These are phyloP conservation scores for Backusella psychrophila DNA, from an alignment of 192 early-diverging fungal genomes.

Conservation along the genomic window DNA sequence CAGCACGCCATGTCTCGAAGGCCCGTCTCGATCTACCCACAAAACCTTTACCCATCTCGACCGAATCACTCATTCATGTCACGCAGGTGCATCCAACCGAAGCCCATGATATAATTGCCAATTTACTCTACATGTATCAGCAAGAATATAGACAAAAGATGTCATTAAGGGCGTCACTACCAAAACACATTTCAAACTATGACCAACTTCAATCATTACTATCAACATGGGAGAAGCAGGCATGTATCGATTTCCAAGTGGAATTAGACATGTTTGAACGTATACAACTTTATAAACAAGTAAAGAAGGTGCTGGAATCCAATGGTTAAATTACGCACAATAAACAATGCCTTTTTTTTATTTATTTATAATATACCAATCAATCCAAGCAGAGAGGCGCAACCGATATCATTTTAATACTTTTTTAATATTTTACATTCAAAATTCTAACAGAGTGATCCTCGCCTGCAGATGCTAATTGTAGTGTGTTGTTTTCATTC, in stretches of 20 bases:
- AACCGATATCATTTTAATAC: neutral
- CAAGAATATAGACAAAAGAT: conserved; percentile 15
- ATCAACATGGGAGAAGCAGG: conserved; percentile 17
- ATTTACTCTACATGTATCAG: conserved; percentile 3
- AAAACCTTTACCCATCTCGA: conserved; percentile 9
- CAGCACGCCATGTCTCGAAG: neutral
- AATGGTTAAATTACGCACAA: conserved; percentile 5
- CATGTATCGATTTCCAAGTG: conserved; percentile 12
- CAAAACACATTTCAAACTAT: neutral
- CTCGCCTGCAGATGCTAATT: conserved; percentile 67
- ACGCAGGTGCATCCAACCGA: conserved; percentile 9
- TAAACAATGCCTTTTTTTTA: no score
- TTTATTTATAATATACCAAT: no score
- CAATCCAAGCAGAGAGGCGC: neutral
- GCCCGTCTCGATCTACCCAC: neutral
- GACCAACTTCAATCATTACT: conserved; percentile 3
- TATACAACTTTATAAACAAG: conserved; percentile 22
- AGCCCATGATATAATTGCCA: conserved; percentile 8
- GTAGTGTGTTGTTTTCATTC: conserved; percentile 30
- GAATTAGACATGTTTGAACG: conserved; percentile 24
- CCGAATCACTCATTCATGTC: conserved; percentile 22
- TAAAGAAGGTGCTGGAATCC: conserved; percentile 26
- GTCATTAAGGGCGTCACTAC: neutral
- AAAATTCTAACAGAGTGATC: conserved; percentile 78
- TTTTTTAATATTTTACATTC: conserved; percentile 30